Conservation (phyloP, 495 filamentous ascomycete genomes). For the Neurospora sublineolata region DNA sequence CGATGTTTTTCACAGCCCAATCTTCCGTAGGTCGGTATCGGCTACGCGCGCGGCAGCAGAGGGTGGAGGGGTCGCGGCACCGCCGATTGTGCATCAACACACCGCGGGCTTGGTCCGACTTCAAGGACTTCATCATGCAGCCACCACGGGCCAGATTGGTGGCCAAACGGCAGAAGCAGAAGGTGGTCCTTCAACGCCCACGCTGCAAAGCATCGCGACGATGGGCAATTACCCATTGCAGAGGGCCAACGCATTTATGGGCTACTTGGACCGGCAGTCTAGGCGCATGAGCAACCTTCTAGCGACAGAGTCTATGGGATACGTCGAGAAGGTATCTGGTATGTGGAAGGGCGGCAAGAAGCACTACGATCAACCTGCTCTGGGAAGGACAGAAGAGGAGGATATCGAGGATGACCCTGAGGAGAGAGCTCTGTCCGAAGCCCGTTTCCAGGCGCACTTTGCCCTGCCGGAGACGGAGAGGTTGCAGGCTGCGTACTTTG, state of each 20-base stretch:
- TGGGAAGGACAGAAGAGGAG: conserved; percentile 50
- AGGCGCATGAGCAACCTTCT: conserved; percentile 76
- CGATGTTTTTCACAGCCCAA: conserved; percentile 82
- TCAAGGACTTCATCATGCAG: conserved; percentile 11
- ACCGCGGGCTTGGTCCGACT: conserved; percentile 8
- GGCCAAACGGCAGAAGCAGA: conserved; percentile 21
- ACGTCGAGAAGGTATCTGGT: conserved; percentile 91
- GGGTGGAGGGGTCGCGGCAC: background rate
- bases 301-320: conserved; percentile 91
- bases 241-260: conserved; percentile 73
- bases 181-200: conserved; percentile 35
- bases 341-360: conserved; percentile 91
- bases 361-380: conserved; percentile 73
- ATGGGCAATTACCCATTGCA: conserved; percentile 74
- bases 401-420: conserved; percentile 49
- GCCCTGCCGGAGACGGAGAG: conserved; percentile 72
- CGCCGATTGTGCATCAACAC: conserved; percentile 2
- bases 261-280: conserved; percentile 60
- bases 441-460: conserved; percentile 83
- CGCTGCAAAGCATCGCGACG: conserved; percentile 60
- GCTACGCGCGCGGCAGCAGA: conserved; percentile 16
- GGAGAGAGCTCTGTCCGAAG: conserved; percentile 47
- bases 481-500: conserved; percentile 86
- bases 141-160: conserved; percentile 26
- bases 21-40: conserved; percentile 42